Evolutionary conservation across 495 filamentous ascomycete species (phyloP).

Genomic region (Patellaria atrata): DNA sequence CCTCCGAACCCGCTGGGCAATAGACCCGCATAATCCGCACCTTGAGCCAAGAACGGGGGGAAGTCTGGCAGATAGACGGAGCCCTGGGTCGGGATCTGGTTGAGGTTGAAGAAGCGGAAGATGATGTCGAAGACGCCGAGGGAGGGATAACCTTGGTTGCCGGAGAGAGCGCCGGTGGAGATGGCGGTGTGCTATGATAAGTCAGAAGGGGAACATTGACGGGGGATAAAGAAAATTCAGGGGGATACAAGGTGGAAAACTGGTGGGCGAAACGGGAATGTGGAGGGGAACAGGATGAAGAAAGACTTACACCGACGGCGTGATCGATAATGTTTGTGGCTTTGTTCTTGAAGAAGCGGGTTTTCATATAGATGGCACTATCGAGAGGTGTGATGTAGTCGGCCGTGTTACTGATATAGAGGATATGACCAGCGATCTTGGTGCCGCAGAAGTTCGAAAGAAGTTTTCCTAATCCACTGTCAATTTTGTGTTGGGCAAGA

Average conservation of each 20-base stretch:
- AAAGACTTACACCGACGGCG: not conserved
- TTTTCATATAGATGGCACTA: not conserved
- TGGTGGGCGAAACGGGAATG: no score
- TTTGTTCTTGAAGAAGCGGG: conserved; percentile 1
- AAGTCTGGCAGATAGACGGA: conserved; percentile 2
- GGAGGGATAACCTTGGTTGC: not conserved
- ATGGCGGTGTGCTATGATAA: conserved; percentile 1
- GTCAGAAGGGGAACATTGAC: no score
- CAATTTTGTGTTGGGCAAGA: no score
- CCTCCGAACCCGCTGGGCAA: conserved; percentile 2
- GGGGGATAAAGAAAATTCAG: no score
- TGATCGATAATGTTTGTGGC: conserved; percentile 3
- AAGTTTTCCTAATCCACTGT: no score
- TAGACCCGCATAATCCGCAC: conserved; percentile 2
- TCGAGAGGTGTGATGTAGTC: conserved; percentile 1
- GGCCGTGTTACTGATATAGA: conserved; percentile 4
- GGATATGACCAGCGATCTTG: conserved; percentile 1
- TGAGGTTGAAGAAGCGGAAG: conserved; percentile 3
- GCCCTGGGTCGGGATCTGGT: not conserved
- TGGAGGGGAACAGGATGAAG: no score
- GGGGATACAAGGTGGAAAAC: no score
- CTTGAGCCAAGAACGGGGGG: not conserved
- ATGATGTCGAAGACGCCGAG: conserved; percentile 5
- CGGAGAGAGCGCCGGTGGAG: not conserved
- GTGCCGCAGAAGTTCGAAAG: not conserved